These are phyloP conservation scores for Globisporangium parvum DNA, from an alignment of 352 stramenopile species.

Conservation along the genomic window DNA sequence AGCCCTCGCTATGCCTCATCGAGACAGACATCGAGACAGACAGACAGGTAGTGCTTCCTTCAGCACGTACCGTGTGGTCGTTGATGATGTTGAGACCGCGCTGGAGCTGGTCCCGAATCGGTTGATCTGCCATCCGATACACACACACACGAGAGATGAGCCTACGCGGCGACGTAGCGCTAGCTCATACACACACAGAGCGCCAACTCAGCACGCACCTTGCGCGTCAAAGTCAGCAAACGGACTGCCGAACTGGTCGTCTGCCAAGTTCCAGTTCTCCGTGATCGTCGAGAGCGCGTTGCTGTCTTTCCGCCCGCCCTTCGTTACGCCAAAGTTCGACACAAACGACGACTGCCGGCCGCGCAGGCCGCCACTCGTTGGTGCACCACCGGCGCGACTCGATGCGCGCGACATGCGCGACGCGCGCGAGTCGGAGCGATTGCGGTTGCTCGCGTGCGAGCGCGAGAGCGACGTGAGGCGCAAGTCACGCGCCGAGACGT, in stretches of 20 bases:
- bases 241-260: constrained; percentile 73
- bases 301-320: constrained; percentile 54
- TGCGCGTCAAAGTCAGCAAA: constrained; percentile 79
- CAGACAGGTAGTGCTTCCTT: no score
- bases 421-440: constrained; percentile 58
- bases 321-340: constrained; percentile 72
- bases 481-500: constrained; percentile 62
- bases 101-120: constrained; percentile 78
- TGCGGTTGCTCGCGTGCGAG: constrained; percentile 22
- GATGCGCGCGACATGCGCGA: constrained; percentile 56
- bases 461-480: constrained; percentile 48
- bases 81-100: constrained; percentile 82
- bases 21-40: no score
- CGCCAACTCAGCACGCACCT: constrained; percentile 20
- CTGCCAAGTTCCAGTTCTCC: constrained; percentile 79
- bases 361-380: constrained; percentile 5
- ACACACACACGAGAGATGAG: not conserved
- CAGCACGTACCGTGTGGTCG: constrained; percentile 61
- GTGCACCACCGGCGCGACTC: constrained; percentile 24
- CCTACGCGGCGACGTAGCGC: no score
- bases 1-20: no score
- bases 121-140: constrained; percentile 38
- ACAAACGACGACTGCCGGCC: constrained; percentile 62
- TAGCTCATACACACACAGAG: not conserved
- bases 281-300: constrained; percentile 80